phyloP scores from a whole-genome alignment of 164 flowering plant genomes.

The Aristolochia contorta region DNA sequence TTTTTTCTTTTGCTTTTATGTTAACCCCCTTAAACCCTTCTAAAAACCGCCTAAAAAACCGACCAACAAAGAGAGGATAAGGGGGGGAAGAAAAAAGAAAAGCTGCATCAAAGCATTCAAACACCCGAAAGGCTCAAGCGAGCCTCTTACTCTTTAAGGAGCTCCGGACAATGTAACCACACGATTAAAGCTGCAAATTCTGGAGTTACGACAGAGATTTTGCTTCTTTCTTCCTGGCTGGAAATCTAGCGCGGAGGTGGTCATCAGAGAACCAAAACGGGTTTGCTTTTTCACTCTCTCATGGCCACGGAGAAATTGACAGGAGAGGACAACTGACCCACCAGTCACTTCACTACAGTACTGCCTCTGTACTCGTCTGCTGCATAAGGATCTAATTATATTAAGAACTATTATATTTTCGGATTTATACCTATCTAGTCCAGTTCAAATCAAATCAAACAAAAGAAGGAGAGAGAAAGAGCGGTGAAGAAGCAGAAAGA shows the following conservation, averaged over 20 bases:
- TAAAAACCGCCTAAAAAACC: constrained; percentile 13
- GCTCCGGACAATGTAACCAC: no score
- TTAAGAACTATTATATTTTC: not conserved
- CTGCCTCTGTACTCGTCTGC: constrained; percentile 31
- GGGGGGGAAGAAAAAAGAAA: not conserved
- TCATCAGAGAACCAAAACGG: constrained; percentile 12
- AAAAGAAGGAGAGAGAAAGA: not conserved
- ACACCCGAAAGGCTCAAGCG: constrained; percentile 1
- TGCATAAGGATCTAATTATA: constrained; percentile 18
- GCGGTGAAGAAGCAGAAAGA: no score
- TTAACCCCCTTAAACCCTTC: constrained; percentile 21
- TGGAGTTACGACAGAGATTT: not conserved
- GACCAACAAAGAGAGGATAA: no score
- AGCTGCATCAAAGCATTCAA: constrained; percentile 5
- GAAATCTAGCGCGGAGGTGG: constrained; percentile 13
- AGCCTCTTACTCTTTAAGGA: not conserved
- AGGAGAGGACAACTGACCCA: constrained; percentile 37
- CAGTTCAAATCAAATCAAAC: constrained; percentile 4
- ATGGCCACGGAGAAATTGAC: constrained; percentile 35
- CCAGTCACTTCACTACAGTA: constrained; percentile 53
- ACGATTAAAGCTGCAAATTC: no score
- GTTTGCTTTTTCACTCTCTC: constrained; percentile 25
- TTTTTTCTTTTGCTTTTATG: constrained; percentile 6
- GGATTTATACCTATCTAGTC: constrained; percentile 1
- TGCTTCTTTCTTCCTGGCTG: constrained; percentile 4